phyloP scores from a whole-genome alignment of 768 basidiomycete genomes.

The Psilocybe cubensis region DNA sequence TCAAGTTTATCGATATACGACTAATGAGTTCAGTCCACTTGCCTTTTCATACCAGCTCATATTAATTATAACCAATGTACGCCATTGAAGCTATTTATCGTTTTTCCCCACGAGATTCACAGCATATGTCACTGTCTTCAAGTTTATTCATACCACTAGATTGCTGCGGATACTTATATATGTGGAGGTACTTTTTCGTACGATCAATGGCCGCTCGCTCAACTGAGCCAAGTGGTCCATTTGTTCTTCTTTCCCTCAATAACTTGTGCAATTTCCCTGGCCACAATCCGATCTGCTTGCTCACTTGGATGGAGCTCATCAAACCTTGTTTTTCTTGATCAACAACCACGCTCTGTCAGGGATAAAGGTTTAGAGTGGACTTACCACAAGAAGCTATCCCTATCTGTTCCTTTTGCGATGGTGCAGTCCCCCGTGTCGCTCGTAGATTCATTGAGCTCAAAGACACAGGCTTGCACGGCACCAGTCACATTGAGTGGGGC shows the following conservation, averaged over 20 bases:
- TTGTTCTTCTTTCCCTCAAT: slow-evolving; percentile 15
- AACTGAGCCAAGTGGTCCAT: slow-evolving; percentile 18
- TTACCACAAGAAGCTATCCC: slow-evolving; percentile 66
- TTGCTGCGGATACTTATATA: too few species aligned
- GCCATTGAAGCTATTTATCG: too few species aligned
- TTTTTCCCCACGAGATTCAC: too few species aligned
- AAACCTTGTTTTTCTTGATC: neutral
- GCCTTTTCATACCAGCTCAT: too few species aligned
- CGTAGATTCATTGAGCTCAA: slow-evolving; percentile 32
- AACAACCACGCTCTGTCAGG: neutral
- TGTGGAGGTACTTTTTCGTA: too few species aligned
- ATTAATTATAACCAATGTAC: too few species aligned
- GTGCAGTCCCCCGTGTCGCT: slow-evolving; percentile 34
- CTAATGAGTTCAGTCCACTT: too few species aligned
- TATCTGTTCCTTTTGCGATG: slow-evolving; percentile 42
- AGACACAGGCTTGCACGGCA: slow-evolving; percentile 51
- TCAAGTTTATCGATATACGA: too few species aligned
- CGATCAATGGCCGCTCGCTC: too few species aligned
- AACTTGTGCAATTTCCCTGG: slow-evolving; percentile 15
- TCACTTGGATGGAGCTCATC: slow-evolving; percentile 16
- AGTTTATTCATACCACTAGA: too few species aligned
- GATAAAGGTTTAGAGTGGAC: slow-evolving; percentile 19
- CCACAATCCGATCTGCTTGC: slow-evolving; percentile 18
- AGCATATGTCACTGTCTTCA: too few species aligned
- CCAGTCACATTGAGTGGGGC: slow-evolving; percentile 64